phyloP scores from a whole-genome alignment of 148 eudicot genomes.

The Camellia lanceoleosa region DNA sequence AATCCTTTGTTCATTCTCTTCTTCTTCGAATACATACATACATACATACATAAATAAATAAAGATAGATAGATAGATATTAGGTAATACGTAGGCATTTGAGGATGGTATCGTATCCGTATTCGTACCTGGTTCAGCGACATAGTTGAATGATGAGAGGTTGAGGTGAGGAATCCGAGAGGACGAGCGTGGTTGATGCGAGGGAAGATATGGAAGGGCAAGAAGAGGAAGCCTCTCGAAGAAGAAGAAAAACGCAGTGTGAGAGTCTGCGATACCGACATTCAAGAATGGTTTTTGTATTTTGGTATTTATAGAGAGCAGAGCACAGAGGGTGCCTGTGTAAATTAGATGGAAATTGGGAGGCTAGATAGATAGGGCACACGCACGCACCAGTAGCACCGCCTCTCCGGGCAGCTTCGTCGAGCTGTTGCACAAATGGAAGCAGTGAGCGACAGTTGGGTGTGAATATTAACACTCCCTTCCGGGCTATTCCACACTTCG shows the following conservation, averaged over 20 bases:
- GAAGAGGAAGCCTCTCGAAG: conserved; percentile 27
- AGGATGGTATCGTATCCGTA: neutral
- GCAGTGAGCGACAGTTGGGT: neutral
- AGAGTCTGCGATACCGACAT: conserved; percentile 35
- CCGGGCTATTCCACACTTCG: too few relatives aligned
- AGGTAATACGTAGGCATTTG: neutral
- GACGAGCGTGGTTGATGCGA: too few relatives aligned
- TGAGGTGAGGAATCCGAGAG: neutral
- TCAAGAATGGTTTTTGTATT: conserved; percentile 9
- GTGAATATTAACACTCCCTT: too few relatives aligned
- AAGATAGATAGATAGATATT: neutral
- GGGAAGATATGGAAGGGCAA: conserved; percentile 17
- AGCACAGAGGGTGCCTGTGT: too few relatives aligned
- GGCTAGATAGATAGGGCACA: neutral
- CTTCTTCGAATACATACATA: neutral
- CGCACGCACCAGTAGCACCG: neutral
- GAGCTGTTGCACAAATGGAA: neutral
- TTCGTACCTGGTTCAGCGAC: conserved; percentile 33
- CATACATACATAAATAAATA: neutral
- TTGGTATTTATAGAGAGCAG: too few relatives aligned
- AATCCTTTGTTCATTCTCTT: neutral
- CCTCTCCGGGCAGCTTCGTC: neutral
- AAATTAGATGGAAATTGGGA: neutral
- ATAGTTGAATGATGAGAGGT: conserved; percentile 17
- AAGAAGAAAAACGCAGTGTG: conserved; percentile 13